Evolutionary conservation across 1,284 basidiomycete genomes (phyloP).

Genomic region (Ustilago esculenta): DNA sequence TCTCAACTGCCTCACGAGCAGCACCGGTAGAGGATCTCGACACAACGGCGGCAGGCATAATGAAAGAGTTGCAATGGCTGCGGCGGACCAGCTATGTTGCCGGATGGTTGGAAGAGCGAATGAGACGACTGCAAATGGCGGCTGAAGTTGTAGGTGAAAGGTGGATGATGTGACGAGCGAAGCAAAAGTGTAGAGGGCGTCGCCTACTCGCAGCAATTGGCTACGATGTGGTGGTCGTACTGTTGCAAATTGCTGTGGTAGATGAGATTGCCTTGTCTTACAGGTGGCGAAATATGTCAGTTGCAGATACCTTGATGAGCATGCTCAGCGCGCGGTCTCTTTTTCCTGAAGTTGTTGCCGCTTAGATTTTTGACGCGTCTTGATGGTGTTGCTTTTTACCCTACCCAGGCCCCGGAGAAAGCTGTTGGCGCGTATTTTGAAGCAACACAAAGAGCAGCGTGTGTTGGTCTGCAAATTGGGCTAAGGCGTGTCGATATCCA

Average conservation of each 20-base stretch:
- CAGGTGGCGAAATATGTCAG: no score
- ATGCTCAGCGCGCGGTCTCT: no score
- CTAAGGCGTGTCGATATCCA: conserved; percentile 16
- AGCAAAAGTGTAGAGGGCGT: not conserved
- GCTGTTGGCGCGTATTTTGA: conserved; percentile 15
- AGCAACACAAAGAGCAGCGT: conserved; percentile 4
- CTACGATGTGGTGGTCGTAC: not conserved
- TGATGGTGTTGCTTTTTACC: not conserved
- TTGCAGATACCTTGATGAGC: no score
- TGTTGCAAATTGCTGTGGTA: no score
- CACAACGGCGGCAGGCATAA: conserved; percentile 41
- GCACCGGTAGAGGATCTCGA: conserved; percentile 36
- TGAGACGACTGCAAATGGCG: no score
- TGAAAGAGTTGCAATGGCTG: not conserved
- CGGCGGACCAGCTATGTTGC: not conserved
- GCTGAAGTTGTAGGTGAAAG: no score
- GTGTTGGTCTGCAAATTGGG: conserved; percentile 26
- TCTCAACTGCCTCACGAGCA: conserved; percentile 18
- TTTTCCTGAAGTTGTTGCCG: not conserved
- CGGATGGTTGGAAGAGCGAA: not conserved
- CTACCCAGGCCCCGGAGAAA: no score
- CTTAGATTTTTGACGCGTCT: no score
- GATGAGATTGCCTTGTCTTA: no score
- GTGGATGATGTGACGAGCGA: not conserved
- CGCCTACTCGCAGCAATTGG: not conserved